Percentiles rank a stretch among this genome's conserved stretches.
phyloP scores from a whole-genome alignment of 2,329 filamentous ascomycete genomes.

The Coniella lustricola region DNA sequence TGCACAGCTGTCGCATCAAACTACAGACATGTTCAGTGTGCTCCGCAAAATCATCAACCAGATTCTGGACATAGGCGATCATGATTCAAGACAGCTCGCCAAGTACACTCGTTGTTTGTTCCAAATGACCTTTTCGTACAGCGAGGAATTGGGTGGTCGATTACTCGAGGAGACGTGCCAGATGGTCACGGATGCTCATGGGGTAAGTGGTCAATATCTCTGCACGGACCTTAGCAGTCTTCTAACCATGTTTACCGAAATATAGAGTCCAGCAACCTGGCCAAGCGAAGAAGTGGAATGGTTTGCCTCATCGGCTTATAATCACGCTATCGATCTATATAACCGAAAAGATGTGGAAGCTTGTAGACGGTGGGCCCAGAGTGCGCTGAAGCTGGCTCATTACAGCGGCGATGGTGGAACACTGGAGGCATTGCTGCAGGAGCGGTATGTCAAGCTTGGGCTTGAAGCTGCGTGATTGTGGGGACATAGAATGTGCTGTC shows the following conservation, averaged over 20 bases:
- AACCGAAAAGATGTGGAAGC: constrained; percentile 44
- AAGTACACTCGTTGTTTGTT: constrained; percentile 77
- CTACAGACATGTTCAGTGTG: constrained; percentile 34
- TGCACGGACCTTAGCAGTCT: constrained; percentile 20
- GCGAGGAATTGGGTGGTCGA: constrained; percentile 48
- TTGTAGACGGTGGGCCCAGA: constrained; percentile 55
- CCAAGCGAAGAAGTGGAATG: constrained; percentile 66
- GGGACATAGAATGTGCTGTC: no score
- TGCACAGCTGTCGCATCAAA: constrained; percentile 28
- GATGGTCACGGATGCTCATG: constrained; percentile 43
- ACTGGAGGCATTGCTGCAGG: constrained; percentile 37
- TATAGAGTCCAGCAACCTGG: constrained; percentile 33
- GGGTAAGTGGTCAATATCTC: constrained; percentile 30
- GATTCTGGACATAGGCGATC: constrained; percentile 50
- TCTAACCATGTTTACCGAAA: not conserved
- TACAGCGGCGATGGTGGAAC: constrained; percentile 47
- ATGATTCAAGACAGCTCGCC: constrained; percentile 54
- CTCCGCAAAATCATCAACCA: constrained; percentile 65
- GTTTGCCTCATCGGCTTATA: constrained; percentile 64
- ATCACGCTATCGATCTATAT: constrained; percentile 63
- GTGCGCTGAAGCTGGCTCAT: constrained; percentile 55
- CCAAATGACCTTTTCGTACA: constrained; percentile 53
- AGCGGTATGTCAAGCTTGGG: constrained; percentile 36
- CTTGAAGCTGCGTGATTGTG: constrained; percentile 11
- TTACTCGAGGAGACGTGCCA: constrained; percentile 57